phyloP scores from a whole-genome alignment of 441 rosid genomes.

The Erysimum cheiri region DNA sequence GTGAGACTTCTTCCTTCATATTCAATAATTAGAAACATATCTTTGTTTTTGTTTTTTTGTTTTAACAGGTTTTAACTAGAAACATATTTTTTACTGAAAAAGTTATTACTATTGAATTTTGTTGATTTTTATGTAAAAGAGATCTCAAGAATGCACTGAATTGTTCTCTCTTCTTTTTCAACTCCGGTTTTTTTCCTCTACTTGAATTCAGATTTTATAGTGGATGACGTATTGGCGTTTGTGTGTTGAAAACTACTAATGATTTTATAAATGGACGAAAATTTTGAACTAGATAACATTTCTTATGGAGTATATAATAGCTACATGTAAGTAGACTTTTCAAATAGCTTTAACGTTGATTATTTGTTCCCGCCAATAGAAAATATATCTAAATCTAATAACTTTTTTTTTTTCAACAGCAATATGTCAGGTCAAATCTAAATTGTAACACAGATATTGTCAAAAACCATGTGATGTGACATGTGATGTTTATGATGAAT shows the following conservation, averaged over 20 bases:
- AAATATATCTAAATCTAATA: not conserved
- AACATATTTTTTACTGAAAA: not conserved
- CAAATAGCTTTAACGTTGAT: not conserved
- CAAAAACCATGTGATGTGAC: too few species aligned
- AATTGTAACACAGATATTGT: not conserved
- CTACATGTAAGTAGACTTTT: not conserved
- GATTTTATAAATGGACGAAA: not conserved
- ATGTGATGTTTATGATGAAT: too few species aligned
- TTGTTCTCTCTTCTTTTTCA: not conserved
- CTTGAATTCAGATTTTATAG: not conserved
- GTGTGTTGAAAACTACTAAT: not conserved
- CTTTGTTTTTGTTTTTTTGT: too few species aligned
- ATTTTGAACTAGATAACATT: not conserved
- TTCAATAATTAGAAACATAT: too few species aligned
- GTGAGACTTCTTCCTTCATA: not conserved
- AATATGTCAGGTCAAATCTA: not conserved
- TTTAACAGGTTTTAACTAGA: not conserved
- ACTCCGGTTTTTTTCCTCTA: not conserved
- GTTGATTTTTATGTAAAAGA: not conserved
- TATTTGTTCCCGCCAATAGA: not conserved
- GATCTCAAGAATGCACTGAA: not conserved
- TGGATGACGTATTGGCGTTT: not conserved
- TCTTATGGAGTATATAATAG: not conserved
- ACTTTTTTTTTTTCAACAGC: not conserved
- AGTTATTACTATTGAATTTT: not conserved